Evolutionary conservation across 176 grass and related monocot genomes (phyloP).

Genomic region (Triticum turgidum): DNA sequence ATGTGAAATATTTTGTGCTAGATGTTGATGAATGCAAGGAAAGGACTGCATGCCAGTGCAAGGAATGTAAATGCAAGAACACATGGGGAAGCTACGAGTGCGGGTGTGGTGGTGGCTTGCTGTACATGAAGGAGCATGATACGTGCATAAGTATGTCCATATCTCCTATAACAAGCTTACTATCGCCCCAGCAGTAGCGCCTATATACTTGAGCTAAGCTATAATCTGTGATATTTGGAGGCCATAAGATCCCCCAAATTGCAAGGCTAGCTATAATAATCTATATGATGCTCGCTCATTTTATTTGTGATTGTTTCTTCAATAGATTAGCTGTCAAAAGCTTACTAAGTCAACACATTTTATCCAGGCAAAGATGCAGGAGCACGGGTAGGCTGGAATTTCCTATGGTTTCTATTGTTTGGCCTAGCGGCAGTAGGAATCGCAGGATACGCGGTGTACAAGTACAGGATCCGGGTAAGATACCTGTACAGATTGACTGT

Average conservation of each 20-base stretch:
- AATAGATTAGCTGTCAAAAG: not conserved
- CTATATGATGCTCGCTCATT: not conserved
- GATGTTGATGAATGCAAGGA: constrained; percentile 96
- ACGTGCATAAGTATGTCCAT: constrained; percentile 78
- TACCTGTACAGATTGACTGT: not conserved
- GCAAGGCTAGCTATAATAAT: not conserved
- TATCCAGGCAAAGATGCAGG: constrained; percentile 59
- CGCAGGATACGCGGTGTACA: constrained; percentile 83
- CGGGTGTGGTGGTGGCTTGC: constrained; percentile 59
- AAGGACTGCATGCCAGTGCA: constrained; percentile 72
- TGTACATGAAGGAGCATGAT: constrained; percentile 93
- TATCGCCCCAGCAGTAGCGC: not conserved
- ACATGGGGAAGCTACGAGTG: constrained; percentile 93
- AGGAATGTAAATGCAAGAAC: constrained; percentile 88
- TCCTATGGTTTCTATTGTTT: constrained; percentile 86
- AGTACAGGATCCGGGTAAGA: constrained; percentile 90
- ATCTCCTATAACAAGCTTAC: not conserved
- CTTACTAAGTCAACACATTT: not conserved
- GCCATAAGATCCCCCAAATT: not conserved
- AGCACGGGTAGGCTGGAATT: constrained; percentile 69
- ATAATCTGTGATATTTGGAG: not conserved
- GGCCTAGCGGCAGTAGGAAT: constrained; percentile 66
- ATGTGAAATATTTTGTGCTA: constrained; percentile 36
- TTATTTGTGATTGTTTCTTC: not conserved
- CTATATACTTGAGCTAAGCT: not conserved